Evolutionary conservation across 768 basidiomycete species (phyloP).

Genomic region (Chiua virens): DNA sequence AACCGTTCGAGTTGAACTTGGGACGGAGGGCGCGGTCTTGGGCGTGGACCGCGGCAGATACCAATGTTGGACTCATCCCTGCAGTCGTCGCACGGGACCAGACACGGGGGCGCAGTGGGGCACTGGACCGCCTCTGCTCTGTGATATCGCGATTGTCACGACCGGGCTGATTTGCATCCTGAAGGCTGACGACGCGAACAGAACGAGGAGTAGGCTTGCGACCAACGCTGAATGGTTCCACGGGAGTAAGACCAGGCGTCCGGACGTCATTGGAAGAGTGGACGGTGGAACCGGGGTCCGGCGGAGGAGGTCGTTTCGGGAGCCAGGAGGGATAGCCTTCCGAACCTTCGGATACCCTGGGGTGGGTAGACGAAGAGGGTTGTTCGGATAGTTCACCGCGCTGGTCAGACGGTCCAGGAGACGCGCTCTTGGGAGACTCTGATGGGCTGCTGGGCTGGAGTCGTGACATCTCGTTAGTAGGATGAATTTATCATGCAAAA

Average conservation of each 20-base stretch:
- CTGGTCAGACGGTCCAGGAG: slow-evolving; percentile 26
- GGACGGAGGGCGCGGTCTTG: slow-evolving; percentile 48
- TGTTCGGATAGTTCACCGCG: slow-evolving; percentile 32
- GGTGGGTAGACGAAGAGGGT: slow-evolving; percentile 36
- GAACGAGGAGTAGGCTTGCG: slow-evolving; percentile 79
- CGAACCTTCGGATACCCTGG: slow-evolving; percentile 40
- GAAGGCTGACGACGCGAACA: slow-evolving; percentile 75
- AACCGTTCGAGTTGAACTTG: slow-evolving; percentile 61
- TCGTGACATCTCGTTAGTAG: slow-evolving; percentile 39
- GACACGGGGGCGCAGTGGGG: slow-evolving; percentile 44
- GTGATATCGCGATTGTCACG: slow-evolving; percentile 49
- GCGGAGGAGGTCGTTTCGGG: slow-evolving; percentile 73
- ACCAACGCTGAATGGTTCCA: slow-evolving; percentile 45
- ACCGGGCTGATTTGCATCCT: slow-evolving; percentile 44
- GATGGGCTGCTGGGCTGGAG: slow-evolving; percentile 30
- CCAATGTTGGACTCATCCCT: slow-evolving; percentile 42
- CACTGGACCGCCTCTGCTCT: slow-evolving; percentile 47
- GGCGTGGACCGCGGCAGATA: slow-evolving; percentile 37
- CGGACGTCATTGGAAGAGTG: slow-evolving; percentile 51
- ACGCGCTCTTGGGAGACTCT: slow-evolving; percentile 32
- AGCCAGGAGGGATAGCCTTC: slow-evolving; percentile 87
- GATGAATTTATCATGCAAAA: slow-evolving; percentile 29
- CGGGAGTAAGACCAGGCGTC: slow-evolving; percentile 33
- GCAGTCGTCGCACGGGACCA: slow-evolving; percentile 60
- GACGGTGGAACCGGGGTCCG: slow-evolving; percentile 70